These are phyloP conservation scores for Fusarium begoniae DNA, from an alignment of 2,329 filamentous ascomycete genomes.

Conservation along the genomic window DNA sequence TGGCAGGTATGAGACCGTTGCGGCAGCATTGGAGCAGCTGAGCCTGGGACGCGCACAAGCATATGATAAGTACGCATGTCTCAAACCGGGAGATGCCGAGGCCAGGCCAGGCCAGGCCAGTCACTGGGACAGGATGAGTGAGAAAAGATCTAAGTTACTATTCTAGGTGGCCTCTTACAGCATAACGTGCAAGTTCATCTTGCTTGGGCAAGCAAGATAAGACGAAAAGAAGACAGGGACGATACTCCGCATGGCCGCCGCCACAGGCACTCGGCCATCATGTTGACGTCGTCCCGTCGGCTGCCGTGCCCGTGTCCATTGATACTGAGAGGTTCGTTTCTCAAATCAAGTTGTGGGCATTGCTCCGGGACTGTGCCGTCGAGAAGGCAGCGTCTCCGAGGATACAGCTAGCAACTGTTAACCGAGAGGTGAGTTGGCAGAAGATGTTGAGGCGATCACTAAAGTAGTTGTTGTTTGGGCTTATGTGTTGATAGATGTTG, in stretches of 20 bases:
- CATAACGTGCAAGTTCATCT: conserved; percentile 17
- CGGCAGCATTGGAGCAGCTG: conserved; percentile 25
- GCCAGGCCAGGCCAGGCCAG: conserved; percentile 31
- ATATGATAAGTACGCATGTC: conserved; percentile 28
- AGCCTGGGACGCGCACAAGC: conserved; percentile 20
- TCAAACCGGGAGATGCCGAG: conserved; percentile 41
- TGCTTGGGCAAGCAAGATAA: conserved; percentile 3
- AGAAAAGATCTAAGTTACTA: neutral
- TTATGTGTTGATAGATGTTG: conserved; percentile 21
- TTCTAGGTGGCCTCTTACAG: conserved; percentile 15
- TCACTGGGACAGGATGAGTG: conserved; percentile 7
- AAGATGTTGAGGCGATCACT: conserved; percentile 1
- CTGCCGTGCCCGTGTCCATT: conserved; percentile 5
- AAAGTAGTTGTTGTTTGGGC: neutral
- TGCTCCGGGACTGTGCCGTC: neutral
- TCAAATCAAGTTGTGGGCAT: neutral
- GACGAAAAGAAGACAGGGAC: neutral
- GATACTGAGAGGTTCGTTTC: neutral
- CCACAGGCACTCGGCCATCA: neutral
- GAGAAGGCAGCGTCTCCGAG: neutral
- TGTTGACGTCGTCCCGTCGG: conserved; percentile 7
- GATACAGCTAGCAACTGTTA: neutral
- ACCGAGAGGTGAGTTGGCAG: neutral
- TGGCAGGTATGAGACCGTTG: conserved; percentile 27
- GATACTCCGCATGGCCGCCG: conserved; percentile 1